A percentile compares a stretch with the other conserved stretches of the same genome.
phyloP scores from a whole-genome alignment of 2,329 filamentous ascomycete species.

The Alternaria viburni region DNA sequence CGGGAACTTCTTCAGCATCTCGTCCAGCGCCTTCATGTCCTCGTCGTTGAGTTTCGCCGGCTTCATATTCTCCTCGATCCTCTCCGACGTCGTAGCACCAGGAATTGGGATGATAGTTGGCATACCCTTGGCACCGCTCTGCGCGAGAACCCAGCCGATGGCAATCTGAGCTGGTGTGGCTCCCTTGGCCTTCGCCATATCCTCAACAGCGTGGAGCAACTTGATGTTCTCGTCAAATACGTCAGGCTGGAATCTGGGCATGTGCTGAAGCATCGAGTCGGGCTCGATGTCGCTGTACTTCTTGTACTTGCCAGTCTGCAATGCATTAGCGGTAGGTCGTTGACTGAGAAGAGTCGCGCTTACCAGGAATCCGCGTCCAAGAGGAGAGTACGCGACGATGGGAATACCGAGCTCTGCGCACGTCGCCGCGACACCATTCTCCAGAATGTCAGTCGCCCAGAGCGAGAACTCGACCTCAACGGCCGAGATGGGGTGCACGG shows the following conservation, averaged over 20 bases:
- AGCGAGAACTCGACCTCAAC: constrained; percentile 68
- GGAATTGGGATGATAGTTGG: constrained; percentile 70
- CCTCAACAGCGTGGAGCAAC: constrained; percentile 65
- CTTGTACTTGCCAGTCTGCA: constrained; percentile 53
- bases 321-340: constrained; percentile 22
- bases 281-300: constrained; percentile 62
- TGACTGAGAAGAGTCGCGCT: constrained; percentile 11
- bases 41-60: constrained; percentile 57
- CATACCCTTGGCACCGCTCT: constrained; percentile 60
- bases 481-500: constrained; percentile 62
- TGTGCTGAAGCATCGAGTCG: constrained; percentile 57
- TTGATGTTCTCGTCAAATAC: constrained; percentile 70
- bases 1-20: constrained; percentile 56
- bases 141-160: constrained; percentile 65
- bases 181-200: constrained; percentile 64
- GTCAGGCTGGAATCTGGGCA: constrained; percentile 68
- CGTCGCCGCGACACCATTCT: constrained; percentile 63
- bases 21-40: constrained; percentile 59
- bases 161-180: constrained; percentile 70
- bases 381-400: constrained; percentile 72
- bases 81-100: constrained; percentile 63
- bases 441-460: constrained; percentile 62
- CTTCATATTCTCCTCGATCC: constrained; percentile 69
- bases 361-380: constrained; percentile 65
- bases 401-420: constrained; percentile 71